A percentile compares a stretch with the other conserved stretches of the same genome.
phyloP scores from a whole-genome alignment of 371 early-diverging fungal genomes.

The Mucor lusitanicus region DNA sequence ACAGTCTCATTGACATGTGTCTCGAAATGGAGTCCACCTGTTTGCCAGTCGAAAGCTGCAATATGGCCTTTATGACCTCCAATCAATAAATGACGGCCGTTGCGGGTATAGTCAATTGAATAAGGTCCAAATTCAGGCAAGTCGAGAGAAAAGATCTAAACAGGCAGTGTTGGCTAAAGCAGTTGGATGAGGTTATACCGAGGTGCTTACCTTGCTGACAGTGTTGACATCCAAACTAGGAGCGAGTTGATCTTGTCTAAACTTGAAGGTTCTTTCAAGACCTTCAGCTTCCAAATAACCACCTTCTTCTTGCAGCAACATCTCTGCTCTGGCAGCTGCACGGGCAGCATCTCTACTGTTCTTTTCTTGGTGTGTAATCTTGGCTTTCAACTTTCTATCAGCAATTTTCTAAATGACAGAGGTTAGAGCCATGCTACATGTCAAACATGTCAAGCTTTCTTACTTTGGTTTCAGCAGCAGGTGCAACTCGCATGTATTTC shows the following conservation, averaged over 20 bases:
- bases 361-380: constrained; percentile 61
- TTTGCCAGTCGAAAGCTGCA: constrained; percentile 92
- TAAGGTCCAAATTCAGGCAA: constrained; percentile 91
- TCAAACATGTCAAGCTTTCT: background rate
- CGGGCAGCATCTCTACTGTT: constrained; percentile 69
- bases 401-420: constrained; percentile 49
- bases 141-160: constrained; percentile 77
- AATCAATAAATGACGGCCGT: constrained; percentile 87
- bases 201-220: constrained; percentile 64
- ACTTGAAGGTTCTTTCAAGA: constrained; percentile 86
- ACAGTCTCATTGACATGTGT: constrained; percentile 88
- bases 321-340: constrained; percentile 77
- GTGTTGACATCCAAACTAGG: constrained; percentile 82
- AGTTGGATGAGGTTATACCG: no score
- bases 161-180: background rate
- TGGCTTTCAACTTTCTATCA: constrained; percentile 68
- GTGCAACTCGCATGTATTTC: constrained; percentile 30
- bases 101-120: constrained; percentile 84
- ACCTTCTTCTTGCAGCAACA: constrained; percentile 75
- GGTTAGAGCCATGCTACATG: background rate
- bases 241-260: constrained; percentile 78
- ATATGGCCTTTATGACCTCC: constrained; percentile 93
- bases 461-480: constrained; percentile 28
- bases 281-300: constrained; percentile 88
- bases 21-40: constrained; percentile 84